phyloP scores from a whole-genome alignment of 768 basidiomycete genomes.

The Daedaleopsis nitida region DNA sequence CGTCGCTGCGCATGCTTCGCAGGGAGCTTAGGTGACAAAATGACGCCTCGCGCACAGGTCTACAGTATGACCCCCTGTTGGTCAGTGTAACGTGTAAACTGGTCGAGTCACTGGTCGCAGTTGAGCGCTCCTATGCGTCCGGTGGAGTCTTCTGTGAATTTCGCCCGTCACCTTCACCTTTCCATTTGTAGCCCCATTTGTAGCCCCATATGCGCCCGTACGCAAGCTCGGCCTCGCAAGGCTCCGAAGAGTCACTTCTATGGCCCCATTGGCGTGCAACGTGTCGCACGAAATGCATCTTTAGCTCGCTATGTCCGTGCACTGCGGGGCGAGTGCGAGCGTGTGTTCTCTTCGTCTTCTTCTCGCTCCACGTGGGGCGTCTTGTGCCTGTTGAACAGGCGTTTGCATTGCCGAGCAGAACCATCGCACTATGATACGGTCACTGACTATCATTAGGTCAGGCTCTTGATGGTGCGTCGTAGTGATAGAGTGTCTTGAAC shows the following conservation, averaged over 20 bases:
- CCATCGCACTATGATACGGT: background rate
- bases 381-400: conserved; percentile 4
- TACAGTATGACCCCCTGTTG: conserved; percentile 1
- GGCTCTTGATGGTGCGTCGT: background rate
- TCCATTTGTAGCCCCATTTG: background rate
- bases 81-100: background rate
- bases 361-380: conserved; percentile 10
- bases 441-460: background rate
- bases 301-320: conserved; percentile 15
- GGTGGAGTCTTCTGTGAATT: background rate
- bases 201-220: background rate
- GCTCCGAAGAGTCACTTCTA: conserved; percentile 6
- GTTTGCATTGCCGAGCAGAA: background rate
- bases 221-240: background rate
- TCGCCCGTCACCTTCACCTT: background rate
- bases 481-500: no score
- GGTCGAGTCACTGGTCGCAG: no score
- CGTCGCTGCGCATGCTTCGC: conserved; percentile 3
- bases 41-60: background rate
- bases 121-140: background rate
- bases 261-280: conserved; percentile 8
- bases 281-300: background rate
- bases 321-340: conserved; percentile 7
- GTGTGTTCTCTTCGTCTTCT: conserved; percentile 10
- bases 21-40: background rate